Base-by-base conservation (phyloP, 441 rosid species). In the Pelargonium australe region DNA sequence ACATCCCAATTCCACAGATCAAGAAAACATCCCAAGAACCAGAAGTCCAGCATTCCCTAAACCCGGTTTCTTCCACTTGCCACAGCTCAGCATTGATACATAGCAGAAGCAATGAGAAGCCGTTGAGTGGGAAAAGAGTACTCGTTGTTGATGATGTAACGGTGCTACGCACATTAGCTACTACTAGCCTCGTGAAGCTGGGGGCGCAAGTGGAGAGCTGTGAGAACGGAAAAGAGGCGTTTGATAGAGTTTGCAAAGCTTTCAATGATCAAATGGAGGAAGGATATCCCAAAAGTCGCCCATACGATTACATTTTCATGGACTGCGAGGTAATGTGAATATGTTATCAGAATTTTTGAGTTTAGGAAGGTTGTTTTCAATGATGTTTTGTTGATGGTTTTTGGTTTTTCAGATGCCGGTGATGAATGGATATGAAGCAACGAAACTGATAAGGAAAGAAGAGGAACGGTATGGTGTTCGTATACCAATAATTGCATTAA, bases 261-360 rank as follows among this genome's bases (percentile, higher is more conserved):
- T 63, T 85, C 25, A 66, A 61, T 12, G 78, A 77, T 14, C 65
- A 44, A 9, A 63, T 61, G 10, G 70, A 57, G 55, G 68, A 65
- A 37, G 78, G 57, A 20, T 34, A 43, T 23, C 64, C 66, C 12
- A 63, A 16, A 31, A 13, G 43, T 55, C 58, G 14, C 10, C 82
- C 73, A 12, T 84, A 78, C 8, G 85, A 82, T 71, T 81, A 60
- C 70, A 79, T 84, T 44, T 63, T 87, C 64, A 85, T 87, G 89
- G 92, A 87, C 20, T 85, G 92, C 37, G 78, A 85, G 89, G 89
- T 84, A 78, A 68, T 2, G 2, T 13, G n/a, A n/a, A n/a, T n/a
- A n/a, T n/a, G n/a, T n/a, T n/a, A n/a, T n/a, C n/a, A n/a, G n/a
- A n/a, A n/a, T n/a, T n/a, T n/a, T n/a, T n/a, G n/a, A n/a, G n/a